Base-by-base conservation (phyloP, 2,329 filamentous ascomycete genomes). In the Dendryphion nanum region DNA sequence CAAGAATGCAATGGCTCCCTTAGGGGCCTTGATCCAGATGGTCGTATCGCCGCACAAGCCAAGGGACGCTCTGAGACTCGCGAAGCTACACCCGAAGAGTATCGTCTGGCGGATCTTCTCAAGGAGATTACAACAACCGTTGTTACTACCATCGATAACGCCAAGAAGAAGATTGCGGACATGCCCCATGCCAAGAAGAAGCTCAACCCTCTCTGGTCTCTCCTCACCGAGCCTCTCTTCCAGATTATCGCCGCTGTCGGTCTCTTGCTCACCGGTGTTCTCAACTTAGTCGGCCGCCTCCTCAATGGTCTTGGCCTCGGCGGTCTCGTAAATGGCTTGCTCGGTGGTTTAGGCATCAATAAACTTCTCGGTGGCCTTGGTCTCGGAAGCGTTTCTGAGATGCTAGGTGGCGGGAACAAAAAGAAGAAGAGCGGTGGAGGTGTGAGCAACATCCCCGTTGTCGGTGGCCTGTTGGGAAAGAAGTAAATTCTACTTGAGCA, bases 101-200 rank as follows among this genome's bases (percentile, higher is more conserved):
- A 89, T 57, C 82, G 82, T 43, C 81, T 95, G 13, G 89, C 90
- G 4, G 89, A 95, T 41, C 71, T 83, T 7, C 79, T 95, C 51
- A 94, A 95, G 73, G 88, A 89, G 70, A 76, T 95, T 42, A 91
- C 89, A 0, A 83, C 83, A 15, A 83, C 81, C 18, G 86, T 96
- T 16, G 83, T 86, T 32, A 82, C 83, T 55, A 88, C 84, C 17
- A 91, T 96, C 52, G 89, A 96, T 59, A 83, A 85, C 47, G 86
- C 86, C 18, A 93, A 90, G 80, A 86, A 85, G 72, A 86, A 87
- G 74, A 86, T 95, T 44, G 82, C 86, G 58, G 86, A 87, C 59
- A 93, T 95, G 86, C 89, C 90, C 5, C 86, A 94, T 51, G 90
- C 89, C 30, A 94, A 95, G 83, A 91, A 95, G 77, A 83, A 91